Conservation (phyloP, 768 basidiomycete species). For the Daedaleopsis sinensis region DNA sequence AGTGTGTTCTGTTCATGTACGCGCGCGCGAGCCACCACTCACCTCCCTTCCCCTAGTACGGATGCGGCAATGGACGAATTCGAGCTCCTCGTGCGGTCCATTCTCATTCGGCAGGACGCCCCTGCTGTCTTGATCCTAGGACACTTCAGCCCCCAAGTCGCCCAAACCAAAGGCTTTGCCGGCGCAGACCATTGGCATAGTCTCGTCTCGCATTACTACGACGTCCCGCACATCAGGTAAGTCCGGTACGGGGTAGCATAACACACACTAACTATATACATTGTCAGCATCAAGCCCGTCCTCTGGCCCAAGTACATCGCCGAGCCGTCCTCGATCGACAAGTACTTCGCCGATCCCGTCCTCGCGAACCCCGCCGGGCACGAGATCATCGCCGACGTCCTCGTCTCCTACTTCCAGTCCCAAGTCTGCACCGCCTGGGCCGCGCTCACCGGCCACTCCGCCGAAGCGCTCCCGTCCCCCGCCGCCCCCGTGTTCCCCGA, state of each 20-base stretch:
- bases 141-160: constrained; percentile 89
- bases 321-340: constrained; percentile 62
- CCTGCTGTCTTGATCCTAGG: constrained; percentile 95
- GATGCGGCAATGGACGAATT: constrained; percentile 82
- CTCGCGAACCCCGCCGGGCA: constrained; percentile 84
- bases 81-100: constrained; percentile 89
- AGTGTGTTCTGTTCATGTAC: constrained; percentile 53
- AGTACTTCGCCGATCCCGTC: constrained; percentile 82
- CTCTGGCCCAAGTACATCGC: constrained; percentile 83
- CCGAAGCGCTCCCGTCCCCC: constrained; percentile 55
- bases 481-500: constrained; percentile 33
- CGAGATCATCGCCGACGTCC: constrained; percentile 85
- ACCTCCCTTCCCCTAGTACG: constrained; percentile 40
- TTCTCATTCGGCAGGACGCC: constrained; percentile 86
- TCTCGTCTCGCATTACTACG: constrained; percentile 95
- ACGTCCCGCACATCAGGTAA: constrained; percentile 86
- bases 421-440: constrained; percentile 90
- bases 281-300: constrained; percentile 69
- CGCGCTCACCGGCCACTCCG: constrained; percentile 66
- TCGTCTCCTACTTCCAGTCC: constrained; percentile 87
- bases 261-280: background rate
- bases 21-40: background rate
- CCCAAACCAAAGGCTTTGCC: constrained; percentile 76
- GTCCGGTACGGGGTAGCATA: constrained; percentile 8
- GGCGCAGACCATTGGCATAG: constrained; percentile 92